These are phyloP conservation scores for Penicillium robsamsonii DNA, from an alignment of 495 filamentous ascomycete genomes.

Conservation along the genomic window DNA sequence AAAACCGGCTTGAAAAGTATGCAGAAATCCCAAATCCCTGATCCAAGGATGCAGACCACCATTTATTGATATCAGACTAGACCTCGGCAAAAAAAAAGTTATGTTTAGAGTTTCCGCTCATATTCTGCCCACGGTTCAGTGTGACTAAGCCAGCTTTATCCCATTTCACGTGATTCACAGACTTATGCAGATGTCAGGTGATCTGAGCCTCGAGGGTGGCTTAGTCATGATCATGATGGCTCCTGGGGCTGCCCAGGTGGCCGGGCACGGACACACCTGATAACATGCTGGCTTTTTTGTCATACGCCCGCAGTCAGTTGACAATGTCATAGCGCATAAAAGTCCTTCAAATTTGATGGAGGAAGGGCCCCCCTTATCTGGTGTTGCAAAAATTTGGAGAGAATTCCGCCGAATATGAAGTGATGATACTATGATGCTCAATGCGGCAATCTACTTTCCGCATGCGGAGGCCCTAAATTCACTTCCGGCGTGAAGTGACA, in stretches of 20 bases:
- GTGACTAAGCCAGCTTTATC: neutral
- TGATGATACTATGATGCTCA: conserved; percentile 29
- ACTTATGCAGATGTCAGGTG: neutral
- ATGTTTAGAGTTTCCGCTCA: neutral
- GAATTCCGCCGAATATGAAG: conserved; percentile 18
- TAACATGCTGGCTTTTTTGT: neutral
- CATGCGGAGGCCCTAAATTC: conserved; percentile 27
- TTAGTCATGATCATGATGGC: neutral
- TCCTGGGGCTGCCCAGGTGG: neutral
- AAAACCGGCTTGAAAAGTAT: conserved; percentile 1
- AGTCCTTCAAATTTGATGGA: neutral
- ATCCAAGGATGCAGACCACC: conserved; percentile 4
- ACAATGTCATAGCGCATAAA: conserved; percentile 19
- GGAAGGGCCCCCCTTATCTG: neutral
- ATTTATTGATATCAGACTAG: conserved; percentile 10
- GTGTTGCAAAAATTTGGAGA: neutral
- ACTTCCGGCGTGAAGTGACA: conserved; percentile 18
- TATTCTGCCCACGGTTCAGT: neutral
- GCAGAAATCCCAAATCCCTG: conserved; percentile 6
- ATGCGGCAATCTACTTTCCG: conserved; percentile 31
- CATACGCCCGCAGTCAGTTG: conserved; percentile 23
- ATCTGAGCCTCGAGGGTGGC: neutral
- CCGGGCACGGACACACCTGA: neutral
- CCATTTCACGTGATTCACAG: neutral
- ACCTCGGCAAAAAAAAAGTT: conserved; percentile 17